Percentiles rank a stretch among this genome's conserved stretches.
phyloP scores from a whole-genome alignment of 768 basidiomycete genomes.

The Leccinum variicolor region DNA sequence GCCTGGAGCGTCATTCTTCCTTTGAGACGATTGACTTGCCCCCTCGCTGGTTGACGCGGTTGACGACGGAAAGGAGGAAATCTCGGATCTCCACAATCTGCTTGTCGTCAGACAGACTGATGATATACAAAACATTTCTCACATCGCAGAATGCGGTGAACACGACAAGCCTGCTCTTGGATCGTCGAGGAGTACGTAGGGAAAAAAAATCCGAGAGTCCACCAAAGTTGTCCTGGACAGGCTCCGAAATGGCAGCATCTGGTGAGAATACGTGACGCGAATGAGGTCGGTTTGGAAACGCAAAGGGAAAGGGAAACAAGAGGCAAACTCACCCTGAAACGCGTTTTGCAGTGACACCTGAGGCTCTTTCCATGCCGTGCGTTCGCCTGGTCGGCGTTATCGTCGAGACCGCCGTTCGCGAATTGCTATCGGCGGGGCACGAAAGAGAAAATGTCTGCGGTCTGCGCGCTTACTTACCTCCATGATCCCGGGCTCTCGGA shows the following conservation, averaged over 20 bases:
- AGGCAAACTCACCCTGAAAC: no score
- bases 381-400: no score
- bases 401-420: no score
- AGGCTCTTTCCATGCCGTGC: no score
- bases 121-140: slow-evolving; percentile 32
- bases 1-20: slow-evolving; percentile 30
- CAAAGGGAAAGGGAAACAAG: no score
- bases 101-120: slow-evolving; percentile 26
- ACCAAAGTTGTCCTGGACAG: slow-evolving; percentile 55
- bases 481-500: no score
- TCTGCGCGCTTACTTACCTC: no score
- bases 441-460: no score
- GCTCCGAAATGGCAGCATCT: slow-evolving; percentile 28
- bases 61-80: slow-evolving; percentile 33
- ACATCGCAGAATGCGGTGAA: slow-evolving; percentile 34
- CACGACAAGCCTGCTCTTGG: slow-evolving; percentile 20
- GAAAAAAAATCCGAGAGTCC: slow-evolving; percentile 46
- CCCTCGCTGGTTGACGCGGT: slow-evolving; percentile 23
- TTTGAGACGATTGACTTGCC: slow-evolving; percentile 27
- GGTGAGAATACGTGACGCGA: no score
- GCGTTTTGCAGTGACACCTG: no score
- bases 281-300: no score
- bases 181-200: slow-evolving; percentile 44
- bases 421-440: no score
- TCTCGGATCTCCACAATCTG: slow-evolving; percentile 22